A percentile compares a stretch with the other conserved stretches of the same genome.
Conservation (phyloP, 1,139 yeast species). For the Blastobotrys serpentis region DNA sequence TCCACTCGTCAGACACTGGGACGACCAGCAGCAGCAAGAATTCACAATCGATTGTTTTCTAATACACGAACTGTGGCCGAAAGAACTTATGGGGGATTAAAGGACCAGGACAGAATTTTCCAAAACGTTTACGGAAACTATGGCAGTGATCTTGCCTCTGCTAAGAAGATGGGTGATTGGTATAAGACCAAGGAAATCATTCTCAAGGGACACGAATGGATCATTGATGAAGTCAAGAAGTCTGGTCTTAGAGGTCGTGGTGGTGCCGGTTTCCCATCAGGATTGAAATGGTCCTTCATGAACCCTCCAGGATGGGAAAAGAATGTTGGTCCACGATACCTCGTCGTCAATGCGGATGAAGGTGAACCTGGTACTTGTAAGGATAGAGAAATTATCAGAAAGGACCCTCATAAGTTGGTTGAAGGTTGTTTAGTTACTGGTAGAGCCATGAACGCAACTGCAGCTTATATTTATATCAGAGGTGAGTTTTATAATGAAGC, state of each 20-base stretch:
- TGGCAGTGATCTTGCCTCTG: constrained; percentile 71
- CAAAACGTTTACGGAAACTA: constrained; percentile 75
- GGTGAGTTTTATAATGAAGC: constrained; percentile 88
- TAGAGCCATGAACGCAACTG: constrained; percentile 89
- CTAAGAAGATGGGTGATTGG: constrained; percentile 86
- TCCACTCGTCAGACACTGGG: constrained; percentile 3
- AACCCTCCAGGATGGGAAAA: constrained; percentile 95
- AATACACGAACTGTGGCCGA: constrained; percentile 34
- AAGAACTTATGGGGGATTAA: constrained; percentile 71
- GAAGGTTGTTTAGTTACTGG: constrained; percentile 88
- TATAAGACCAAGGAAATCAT: constrained; percentile 82
- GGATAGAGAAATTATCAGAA: constrained; percentile 84
- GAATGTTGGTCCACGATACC: constrained; percentile 78
- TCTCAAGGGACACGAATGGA: constrained; percentile 82
- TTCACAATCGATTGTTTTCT: constrained; percentile 15
- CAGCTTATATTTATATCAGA: constrained; percentile 84
- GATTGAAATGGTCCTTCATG: constrained; percentile 90
- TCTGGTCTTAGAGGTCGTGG: constrained; percentile 90
- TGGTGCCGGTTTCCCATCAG: constrained; percentile 91
- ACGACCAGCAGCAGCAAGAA: not conserved
- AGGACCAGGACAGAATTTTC: constrained; percentile 81
- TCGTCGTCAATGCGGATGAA: constrained; percentile 88
- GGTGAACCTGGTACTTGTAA: constrained; percentile 94
- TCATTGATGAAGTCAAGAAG: constrained; percentile 78
- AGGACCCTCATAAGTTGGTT: constrained; percentile 85